Evolutionary conservation across 306 rosid species (phyloP).

Genomic region (Cucumis cinereus): DNA sequence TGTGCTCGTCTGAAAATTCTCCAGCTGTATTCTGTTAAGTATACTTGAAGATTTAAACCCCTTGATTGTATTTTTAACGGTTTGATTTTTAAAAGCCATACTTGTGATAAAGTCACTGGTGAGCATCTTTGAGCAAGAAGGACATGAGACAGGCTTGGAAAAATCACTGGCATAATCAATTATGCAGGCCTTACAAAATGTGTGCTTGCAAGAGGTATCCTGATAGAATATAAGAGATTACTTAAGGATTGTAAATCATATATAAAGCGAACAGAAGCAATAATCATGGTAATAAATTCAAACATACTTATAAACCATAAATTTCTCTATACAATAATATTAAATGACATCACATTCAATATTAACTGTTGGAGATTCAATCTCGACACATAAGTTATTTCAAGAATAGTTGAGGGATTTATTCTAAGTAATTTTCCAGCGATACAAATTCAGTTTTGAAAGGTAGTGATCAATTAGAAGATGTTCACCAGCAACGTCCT

Average conservation of each 20-base stretch:
- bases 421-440: neutral
- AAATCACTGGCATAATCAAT: slow-evolving; percentile 45
- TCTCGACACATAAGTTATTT: neutral
- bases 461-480: neutral
- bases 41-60: slow-evolving; percentile 82
- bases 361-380: neutral
- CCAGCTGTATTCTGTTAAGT: slow-evolving; percentile 64
- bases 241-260: neutral
- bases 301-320: neutral
- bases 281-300: neutral
- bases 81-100: slow-evolving; percentile 22
- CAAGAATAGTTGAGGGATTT: neutral
- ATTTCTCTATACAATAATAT: neutral
- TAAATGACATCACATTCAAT: neutral
- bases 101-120: slow-evolving; percentile 59
- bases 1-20: slow-evolving; percentile 87
- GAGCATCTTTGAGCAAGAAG: slow-evolving; percentile 66
- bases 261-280: neutral
- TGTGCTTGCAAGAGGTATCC: slow-evolving; percentile 80
- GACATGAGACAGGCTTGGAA: slow-evolving; percentile 58
- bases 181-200: slow-evolving; percentile 74
- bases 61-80: slow-evolving; percentile 47
- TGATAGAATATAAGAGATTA: slow-evolving; percentile 20
- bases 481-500: neutral
- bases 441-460: neutral